These are phyloP conservation scores for Fraxinus excelsior DNA, from an alignment of 257 asterid genomes.

Conservation along the genomic window DNA sequence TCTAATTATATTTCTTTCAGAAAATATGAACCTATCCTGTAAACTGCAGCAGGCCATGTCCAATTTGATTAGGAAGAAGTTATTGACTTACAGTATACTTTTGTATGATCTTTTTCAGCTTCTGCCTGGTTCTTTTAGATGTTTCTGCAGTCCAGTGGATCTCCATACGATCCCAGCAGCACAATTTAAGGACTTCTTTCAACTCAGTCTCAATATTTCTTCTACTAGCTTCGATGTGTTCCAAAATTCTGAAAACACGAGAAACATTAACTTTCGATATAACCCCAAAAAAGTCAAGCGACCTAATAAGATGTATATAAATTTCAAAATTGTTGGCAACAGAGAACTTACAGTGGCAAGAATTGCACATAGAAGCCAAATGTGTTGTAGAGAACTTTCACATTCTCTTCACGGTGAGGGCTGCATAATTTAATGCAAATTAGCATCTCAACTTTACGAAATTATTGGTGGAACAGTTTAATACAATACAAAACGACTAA, in stretches of 20 bases:
- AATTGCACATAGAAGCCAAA: constrained; percentile 84
- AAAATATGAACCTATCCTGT: not conserved
- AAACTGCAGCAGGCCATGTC: not conserved
- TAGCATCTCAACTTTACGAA: constrained; percentile 13
- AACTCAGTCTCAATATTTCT: constrained; percentile 68
- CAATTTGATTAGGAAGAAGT: constrained; percentile 13
- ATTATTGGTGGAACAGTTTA: not conserved
- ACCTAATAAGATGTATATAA: constrained; percentile 1
- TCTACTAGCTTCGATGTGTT: constrained; percentile 56
- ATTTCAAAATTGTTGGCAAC: not conserved
- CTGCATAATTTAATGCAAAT: constrained; percentile 42
- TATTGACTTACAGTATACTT: constrained; percentile 65
- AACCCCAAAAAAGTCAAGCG: not conserved
- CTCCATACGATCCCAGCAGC: constrained; percentile 76
- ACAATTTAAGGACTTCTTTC: constrained; percentile 68
- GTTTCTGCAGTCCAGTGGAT: constrained; percentile 57
- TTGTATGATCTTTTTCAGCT: constrained; percentile 71
- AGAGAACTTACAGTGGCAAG: constrained; percentile 65
- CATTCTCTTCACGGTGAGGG: constrained; percentile 53
- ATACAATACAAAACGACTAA: not conserved
- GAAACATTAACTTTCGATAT: constrained; percentile 22
- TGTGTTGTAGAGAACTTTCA: constrained; percentile 73
- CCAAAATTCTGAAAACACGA: constrained; percentile 49
- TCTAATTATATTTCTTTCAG: not conserved
- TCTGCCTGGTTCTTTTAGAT: constrained; percentile 69